phyloP scores from a whole-genome alignment of 1,284 basidiomycete species.

The Coriolopsis trogii region DNA sequence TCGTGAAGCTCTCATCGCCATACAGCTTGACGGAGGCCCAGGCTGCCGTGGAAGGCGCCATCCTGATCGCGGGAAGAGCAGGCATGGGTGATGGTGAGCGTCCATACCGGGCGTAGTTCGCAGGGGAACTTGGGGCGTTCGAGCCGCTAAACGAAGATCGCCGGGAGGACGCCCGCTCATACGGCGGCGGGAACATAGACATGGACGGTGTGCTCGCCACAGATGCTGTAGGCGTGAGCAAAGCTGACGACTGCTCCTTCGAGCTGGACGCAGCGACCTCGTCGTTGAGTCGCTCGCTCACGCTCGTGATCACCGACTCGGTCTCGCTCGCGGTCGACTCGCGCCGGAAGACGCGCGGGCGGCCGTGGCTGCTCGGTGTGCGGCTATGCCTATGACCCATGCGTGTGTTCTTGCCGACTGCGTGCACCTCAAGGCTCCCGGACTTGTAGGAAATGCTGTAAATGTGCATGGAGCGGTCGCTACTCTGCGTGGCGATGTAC shows the following conservation, averaged over 20 bases:
- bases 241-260: conserved; percentile 35
- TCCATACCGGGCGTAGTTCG: conserved; percentile 67
- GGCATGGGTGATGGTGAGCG: conserved; percentile 92
- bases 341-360: conserved; percentile 63
- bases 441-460: conserved; percentile 80
- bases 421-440: conserved; percentile 83
- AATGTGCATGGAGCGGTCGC: conserved; percentile 90
- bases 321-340: conserved; percentile 78
- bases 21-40: conserved; percentile 75
- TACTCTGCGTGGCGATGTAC: conserved; percentile 93
- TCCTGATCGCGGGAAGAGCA: conserved; percentile 84
- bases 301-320: conserved; percentile 59
- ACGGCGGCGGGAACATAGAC: conserved; percentile 72
- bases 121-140: conserved; percentile 75
- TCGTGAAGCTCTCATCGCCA: conserved; percentile 93
- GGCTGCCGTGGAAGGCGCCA: conserved; percentile 47
- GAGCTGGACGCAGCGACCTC: conserved; percentile 31
- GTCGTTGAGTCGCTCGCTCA: conserved; percentile 50
- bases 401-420: conserved; percentile 79
- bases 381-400: conserved; percentile 71
- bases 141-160: conserved; percentile 88
- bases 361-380: conserved; percentile 60
- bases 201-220: conserved; percentile 59
- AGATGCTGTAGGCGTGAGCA: conserved; percentile 67
- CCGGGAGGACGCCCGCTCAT: conserved; percentile 71